Conservation (phyloP, 768 basidiomycete species). For the Mycena vulgaris region DNA sequence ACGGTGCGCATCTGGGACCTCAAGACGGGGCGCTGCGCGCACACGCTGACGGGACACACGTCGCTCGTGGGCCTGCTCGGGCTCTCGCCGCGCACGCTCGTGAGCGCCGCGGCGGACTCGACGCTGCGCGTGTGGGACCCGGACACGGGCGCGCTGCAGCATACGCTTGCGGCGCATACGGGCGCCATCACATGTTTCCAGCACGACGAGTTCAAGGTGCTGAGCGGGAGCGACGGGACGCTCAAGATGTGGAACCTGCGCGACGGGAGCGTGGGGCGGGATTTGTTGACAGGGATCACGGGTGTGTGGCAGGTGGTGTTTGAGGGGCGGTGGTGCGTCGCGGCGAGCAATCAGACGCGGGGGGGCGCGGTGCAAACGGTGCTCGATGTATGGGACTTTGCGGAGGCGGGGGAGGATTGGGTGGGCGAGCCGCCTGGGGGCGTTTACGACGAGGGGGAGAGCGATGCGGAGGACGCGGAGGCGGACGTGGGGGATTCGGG, state of each 20-base stretch:
- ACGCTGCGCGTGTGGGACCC: constrained; percentile 97
- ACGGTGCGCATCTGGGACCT: constrained; percentile 97
- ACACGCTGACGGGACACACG: constrained; percentile 91
- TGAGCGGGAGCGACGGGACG: constrained; percentile 95
- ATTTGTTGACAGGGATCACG: constrained; percentile 90
- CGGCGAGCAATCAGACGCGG: constrained; percentile 79
- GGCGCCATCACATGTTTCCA: constrained; percentile 99
- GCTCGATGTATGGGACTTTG: constrained; percentile 94
- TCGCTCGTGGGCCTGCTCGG: constrained; percentile 96
- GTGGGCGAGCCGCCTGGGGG: constrained; percentile 83
- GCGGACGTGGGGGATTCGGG: constrained; percentile 20
- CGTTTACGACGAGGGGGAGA: constrained; percentile 79
- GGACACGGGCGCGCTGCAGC: constrained; percentile 81
- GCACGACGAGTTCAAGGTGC: constrained; percentile 97
- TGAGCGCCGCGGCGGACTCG: constrained; percentile 97
- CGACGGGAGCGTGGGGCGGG: constrained; percentile 88
- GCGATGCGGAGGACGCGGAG: constrained; percentile 58
- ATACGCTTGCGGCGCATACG: constrained; percentile 90
- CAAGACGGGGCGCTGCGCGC: constrained; percentile 82
- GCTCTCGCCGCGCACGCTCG: constrained; percentile 89
- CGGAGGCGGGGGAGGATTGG: constrained; percentile 83
- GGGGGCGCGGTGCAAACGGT: constrained; percentile 78
- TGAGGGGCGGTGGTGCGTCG: constrained; percentile 94
- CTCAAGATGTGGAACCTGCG: constrained; percentile 98
- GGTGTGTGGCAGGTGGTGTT: constrained; percentile 99